These are phyloP conservation scores for Saccharomycopsis synnaedendra DNA, from an alignment of 805 yeast species.

Conservation along the genomic window DNA sequence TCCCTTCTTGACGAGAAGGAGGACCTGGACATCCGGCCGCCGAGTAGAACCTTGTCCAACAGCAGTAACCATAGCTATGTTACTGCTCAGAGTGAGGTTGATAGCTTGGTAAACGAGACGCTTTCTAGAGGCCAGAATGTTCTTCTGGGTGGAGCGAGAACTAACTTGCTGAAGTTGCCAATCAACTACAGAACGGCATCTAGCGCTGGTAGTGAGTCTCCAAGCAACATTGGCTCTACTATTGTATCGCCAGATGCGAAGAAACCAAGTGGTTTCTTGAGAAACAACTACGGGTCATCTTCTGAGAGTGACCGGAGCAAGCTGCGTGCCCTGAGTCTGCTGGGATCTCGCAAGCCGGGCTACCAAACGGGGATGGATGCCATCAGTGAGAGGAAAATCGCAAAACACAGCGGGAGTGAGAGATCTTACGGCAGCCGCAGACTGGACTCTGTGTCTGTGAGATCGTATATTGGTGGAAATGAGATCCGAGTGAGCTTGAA, in stretches of 20 bases:
- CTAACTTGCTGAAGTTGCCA: neutral
- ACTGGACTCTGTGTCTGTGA: constrained; percentile 10
- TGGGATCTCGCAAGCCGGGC: neutral
- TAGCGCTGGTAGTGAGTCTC: neutral
- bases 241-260: neutral
- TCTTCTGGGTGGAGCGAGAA: neutral
- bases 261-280: neutral
- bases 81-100: constrained; percentile 7
- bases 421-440: neutral
- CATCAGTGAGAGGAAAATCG: neutral
- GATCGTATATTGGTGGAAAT: constrained; percentile 10
- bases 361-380: neutral
- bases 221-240: neutral
- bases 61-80: constrained; percentile 4
- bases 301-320: neutral
- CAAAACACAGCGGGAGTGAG: neutral
- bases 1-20: neutral
- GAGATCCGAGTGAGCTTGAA: constrained; percentile 9
- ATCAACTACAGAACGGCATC: neutral
- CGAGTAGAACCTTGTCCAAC: neutral
- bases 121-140: neutral
- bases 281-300: constrained; percentile 1
- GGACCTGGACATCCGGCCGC: neutral
- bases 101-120: constrained; percentile 4
- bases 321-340: neutral